Evolutionary conservation across 768 basidiomycete genomes (phyloP).

Genomic region (Collybia sordida): DNA sequence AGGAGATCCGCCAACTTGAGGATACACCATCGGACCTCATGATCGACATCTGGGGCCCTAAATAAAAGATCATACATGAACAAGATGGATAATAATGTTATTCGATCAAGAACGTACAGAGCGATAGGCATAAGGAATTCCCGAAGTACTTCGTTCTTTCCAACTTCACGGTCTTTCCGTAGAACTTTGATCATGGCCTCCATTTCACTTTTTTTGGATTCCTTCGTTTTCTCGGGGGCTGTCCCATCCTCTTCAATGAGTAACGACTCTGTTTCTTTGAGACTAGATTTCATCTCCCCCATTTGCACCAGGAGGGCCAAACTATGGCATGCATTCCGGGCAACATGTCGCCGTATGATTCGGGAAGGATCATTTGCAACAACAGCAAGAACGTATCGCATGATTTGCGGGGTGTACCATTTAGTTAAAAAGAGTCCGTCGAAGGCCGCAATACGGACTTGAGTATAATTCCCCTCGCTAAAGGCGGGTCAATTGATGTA

Average conservation of each 20-base stretch:
- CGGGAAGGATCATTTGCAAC: slow-evolving; percentile 86
- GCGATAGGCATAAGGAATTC: slow-evolving; percentile 81
- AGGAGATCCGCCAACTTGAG: slow-evolving; percentile 90
- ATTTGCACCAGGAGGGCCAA: slow-evolving; percentile 83
- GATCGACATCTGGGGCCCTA: slow-evolving; percentile 75
- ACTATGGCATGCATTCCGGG: slow-evolving; percentile 82
- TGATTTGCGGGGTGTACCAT: slow-evolving; percentile 82
- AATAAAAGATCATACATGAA: slow-evolving; percentile 5
- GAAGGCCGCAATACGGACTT: slow-evolving; percentile 91
- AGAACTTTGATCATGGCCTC: slow-evolving; percentile 86
- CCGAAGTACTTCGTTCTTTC: slow-evolving; percentile 75
- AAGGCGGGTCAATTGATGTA: slow-evolving; percentile 6
- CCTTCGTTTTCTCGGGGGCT: slow-evolving; percentile 65
- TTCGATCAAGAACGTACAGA: slow-evolving; percentile 47
- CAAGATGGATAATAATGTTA: slow-evolving; percentile 19
- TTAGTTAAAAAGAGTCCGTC: slow-evolving; percentile 90
- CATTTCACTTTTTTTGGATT: slow-evolving; percentile 78
- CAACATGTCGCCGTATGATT: slow-evolving; percentile 81
- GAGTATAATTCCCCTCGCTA: slow-evolving; percentile 92
- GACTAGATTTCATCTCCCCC: slow-evolving; percentile 81
- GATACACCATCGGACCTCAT: slow-evolving; percentile 89
- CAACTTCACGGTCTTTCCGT: slow-evolving; percentile 83
- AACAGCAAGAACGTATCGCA: slow-evolving; percentile 85
- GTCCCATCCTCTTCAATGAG: slow-evolving; percentile 88
- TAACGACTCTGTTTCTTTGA: slow-evolving; percentile 74